phyloP scores from a whole-genome alignment of 176 grass and related monocot genomes.

The Triticum urartu region DNA sequence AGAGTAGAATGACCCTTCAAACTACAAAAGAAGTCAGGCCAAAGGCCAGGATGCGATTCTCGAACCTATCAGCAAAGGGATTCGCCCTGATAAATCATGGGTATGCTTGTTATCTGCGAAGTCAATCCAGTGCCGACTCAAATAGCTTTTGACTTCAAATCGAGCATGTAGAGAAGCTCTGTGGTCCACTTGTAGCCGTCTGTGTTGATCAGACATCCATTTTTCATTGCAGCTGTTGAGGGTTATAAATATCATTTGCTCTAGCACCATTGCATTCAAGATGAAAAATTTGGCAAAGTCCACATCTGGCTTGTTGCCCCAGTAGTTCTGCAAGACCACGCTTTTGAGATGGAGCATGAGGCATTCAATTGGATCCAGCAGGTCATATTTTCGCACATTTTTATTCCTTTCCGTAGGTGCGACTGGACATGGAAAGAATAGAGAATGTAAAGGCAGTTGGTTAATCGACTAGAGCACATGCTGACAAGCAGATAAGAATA shows the following conservation, averaged over 20 bases:
- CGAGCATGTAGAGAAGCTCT: background rate
- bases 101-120: too few relatives aligned
- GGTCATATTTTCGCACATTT: background rate
- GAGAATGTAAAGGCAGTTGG: background rate
- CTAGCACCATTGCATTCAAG: slow-evolving; percentile 1
- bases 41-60: too few relatives aligned
- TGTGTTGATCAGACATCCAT: background rate
- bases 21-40: background rate
- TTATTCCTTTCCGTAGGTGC: background rate
- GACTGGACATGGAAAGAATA: background rate
- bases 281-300: slow-evolving; percentile 10
- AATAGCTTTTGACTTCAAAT: background rate
- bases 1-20: background rate
- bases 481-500: background rate
- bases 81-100: too few relatives aligned
- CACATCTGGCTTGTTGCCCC: background rate
- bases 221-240: background rate
- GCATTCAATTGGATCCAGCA: background rate
- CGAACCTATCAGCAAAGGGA: too few relatives aligned
- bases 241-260: background rate
- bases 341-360: background rate
- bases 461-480: background rate
- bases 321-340: background rate
- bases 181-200: background rate
- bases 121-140: too few relatives aligned